Evolutionary conservation across 129 eudicot species (phyloP).

Genomic region (Glebionis coronaria): DNA sequence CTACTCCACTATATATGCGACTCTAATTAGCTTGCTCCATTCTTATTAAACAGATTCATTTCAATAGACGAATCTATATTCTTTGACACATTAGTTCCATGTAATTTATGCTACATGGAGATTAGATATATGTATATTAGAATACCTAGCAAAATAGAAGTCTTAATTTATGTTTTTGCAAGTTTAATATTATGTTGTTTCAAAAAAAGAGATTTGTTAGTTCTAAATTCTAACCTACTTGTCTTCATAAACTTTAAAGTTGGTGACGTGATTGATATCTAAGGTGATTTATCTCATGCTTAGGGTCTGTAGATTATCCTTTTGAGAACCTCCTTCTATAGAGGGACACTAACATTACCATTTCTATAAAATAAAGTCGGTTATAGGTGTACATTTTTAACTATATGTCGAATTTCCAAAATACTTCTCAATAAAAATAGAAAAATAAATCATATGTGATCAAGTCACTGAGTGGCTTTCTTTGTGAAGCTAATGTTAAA

Average conservation of each 20-base stretch:
- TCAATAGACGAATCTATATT: neutral
- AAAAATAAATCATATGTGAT: neutral
- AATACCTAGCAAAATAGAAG: conserved; percentile 3
- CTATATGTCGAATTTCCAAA: neutral
- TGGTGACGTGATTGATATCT: neutral
- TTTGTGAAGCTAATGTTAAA: no score
- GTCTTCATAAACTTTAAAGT: neutral
- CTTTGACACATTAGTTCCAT: neutral
- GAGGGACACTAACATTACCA: no score
- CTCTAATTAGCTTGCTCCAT: neutral
- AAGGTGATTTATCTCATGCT: no score
- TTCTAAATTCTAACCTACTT: no score
- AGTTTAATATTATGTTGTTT: neutral
- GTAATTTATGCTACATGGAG: neutral
- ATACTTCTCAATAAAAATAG: neutral
- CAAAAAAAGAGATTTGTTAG: neutral
- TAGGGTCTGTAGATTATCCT: no score
- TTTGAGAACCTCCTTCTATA: no score
- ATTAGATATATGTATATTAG: neutral
- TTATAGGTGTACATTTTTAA: neutral
- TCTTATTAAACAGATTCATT: neutral
- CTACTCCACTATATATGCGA: neutral
- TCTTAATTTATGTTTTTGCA: neutral
- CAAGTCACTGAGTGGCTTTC: neutral
- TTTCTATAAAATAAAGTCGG: no score